Conservation (phyloP, 2,329 filamentous ascomycete species). For the Fusarium multiceps region DNA sequence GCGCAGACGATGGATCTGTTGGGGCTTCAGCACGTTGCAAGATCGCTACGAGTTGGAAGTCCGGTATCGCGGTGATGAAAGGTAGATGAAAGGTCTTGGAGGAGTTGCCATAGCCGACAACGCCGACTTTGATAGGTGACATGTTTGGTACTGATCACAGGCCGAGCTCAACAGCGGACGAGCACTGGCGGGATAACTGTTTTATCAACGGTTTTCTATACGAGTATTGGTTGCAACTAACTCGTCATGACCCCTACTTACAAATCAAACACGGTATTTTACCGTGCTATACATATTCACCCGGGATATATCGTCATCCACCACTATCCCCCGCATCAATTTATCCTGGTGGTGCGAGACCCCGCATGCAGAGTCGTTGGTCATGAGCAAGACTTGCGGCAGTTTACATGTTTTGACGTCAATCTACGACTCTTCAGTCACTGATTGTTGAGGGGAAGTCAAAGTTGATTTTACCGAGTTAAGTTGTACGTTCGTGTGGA, state of each 20-base stretch:
- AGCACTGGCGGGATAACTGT: no score
- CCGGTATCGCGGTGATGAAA: constrained; percentile 59
- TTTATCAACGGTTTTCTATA: not conserved
- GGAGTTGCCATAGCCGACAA: constrained; percentile 63
- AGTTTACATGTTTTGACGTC: no score
- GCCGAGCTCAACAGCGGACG: no score
- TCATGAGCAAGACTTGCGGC: not conserved
- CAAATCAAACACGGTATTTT: not conserved
- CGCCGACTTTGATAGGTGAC: constrained; percentile 57
- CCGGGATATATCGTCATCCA: constrained; percentile 8
- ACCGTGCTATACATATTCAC: not conserved
- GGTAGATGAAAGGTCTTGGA: constrained; percentile 62
- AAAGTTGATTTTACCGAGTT: no score
- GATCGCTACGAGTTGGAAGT: constrained; percentile 60
- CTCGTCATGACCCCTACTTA: not conserved
- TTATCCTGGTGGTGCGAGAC: constrained; percentile 3
- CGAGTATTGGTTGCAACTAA: not conserved
- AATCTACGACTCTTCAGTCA: no score
- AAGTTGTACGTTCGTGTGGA: not conserved
- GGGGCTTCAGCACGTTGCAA: constrained; percentile 59
- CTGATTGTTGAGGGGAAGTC: not conserved
- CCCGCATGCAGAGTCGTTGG: not conserved
- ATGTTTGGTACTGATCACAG: constrained; percentile 33
- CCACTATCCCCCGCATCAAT: not conserved
- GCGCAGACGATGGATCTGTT: constrained; percentile 38